These are phyloP conservation scores for Melaleuca quinquenervia DNA, from an alignment of 345 rosid genomes.

Conservation along the genomic window DNA sequence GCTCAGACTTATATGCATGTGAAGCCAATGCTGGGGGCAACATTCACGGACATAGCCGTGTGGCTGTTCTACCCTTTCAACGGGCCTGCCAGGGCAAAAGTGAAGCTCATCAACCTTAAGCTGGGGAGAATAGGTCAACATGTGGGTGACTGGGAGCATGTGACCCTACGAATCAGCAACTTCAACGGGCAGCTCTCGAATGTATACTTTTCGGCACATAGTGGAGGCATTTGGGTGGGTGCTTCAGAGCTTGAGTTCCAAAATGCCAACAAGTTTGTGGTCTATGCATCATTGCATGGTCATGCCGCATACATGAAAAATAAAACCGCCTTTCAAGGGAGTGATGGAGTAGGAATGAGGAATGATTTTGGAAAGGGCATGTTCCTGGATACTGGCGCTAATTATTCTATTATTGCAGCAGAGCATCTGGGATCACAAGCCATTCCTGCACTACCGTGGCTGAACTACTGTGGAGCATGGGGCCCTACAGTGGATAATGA, in stretches of 20 bases:
- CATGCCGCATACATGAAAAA: neutral
- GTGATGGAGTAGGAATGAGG: constrained; percentile 4
- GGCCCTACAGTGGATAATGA: constrained; percentile 7
- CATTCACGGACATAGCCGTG: constrained; percentile 5
- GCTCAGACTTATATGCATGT: constrained; percentile 5
- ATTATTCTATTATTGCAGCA: constrained; percentile 1
- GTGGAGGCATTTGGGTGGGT: constrained; percentile 2
- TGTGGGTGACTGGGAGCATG: constrained; percentile 19
- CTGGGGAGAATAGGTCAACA: constrained; percentile 7
- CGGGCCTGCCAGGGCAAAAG: constrained; percentile 8
- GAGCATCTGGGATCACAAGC: constrained; percentile 5
- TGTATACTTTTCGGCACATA: constrained; percentile 5
- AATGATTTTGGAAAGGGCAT: constrained; percentile 2
- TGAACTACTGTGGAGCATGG: constrained; percentile 8
- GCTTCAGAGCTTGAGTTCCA: constrained; percentile 10
- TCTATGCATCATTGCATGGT: constrained; percentile 9
- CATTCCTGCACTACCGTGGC: constrained; percentile 1
- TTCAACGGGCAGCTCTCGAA: constrained; percentile 6
- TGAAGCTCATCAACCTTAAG: neutral
- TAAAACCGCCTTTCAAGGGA: constrained; percentile 2
- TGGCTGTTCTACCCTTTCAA: constrained; percentile 18
- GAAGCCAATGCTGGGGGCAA: constrained; percentile 9
- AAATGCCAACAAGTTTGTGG: constrained; percentile 1
- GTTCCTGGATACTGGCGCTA: constrained; percentile 1
- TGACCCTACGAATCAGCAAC: constrained; percentile 12